Evolutionary conservation across 495 filamentous ascomycete genomes (phyloP).

Genomic region (Penicillium simplicissimum): DNA sequence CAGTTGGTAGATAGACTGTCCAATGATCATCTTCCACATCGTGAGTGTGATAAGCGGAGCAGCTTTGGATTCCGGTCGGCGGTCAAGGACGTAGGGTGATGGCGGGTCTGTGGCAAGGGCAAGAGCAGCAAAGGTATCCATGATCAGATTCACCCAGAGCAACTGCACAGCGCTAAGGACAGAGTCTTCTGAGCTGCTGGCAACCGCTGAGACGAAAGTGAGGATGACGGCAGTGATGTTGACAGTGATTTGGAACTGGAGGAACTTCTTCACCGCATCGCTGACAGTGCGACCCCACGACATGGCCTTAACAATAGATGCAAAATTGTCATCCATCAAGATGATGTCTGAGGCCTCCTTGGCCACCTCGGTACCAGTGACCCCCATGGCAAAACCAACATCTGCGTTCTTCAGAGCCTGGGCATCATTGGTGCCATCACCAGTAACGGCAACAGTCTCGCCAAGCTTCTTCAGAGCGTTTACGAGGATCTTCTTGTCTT

Average conservation of each 20-base stretch:
- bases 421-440: slow-evolving; percentile 91
- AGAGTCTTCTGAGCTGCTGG: slow-evolving; percentile 62
- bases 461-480: slow-evolving; percentile 77
- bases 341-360: slow-evolving; percentile 95
- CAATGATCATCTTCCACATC: slow-evolving; percentile 96
- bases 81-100: slow-evolving; percentile 65
- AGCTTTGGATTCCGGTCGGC: slow-evolving; percentile 75
- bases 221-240: slow-evolving; percentile 87
- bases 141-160: slow-evolving; percentile 90
- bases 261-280: slow-evolving; percentile 87
- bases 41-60: slow-evolving; percentile 73
- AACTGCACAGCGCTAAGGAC: slow-evolving; percentile 85
- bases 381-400: slow-evolving; percentile 91
- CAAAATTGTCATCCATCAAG: slow-evolving; percentile 90
- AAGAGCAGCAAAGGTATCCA: slow-evolving; percentile 95
- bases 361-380: slow-evolving; percentile 86
- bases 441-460: slow-evolving; percentile 91
- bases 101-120: slow-evolving; percentile 88
- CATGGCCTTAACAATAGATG: slow-evolving; percentile 85
- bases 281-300: slow-evolving; percentile 89
- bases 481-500: slow-evolving; percentile 82
- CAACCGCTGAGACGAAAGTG: slow-evolving; percentile 78
- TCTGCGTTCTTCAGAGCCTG: slow-evolving; percentile 85
- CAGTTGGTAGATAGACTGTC: slow-evolving; percentile 80
- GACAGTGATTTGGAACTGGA: slow-evolving; percentile 91